Evolutionary conservation across 2,329 filamentous ascomycete genomes (phyloP).

Genomic region (Cordyceps tenuipes): DNA sequence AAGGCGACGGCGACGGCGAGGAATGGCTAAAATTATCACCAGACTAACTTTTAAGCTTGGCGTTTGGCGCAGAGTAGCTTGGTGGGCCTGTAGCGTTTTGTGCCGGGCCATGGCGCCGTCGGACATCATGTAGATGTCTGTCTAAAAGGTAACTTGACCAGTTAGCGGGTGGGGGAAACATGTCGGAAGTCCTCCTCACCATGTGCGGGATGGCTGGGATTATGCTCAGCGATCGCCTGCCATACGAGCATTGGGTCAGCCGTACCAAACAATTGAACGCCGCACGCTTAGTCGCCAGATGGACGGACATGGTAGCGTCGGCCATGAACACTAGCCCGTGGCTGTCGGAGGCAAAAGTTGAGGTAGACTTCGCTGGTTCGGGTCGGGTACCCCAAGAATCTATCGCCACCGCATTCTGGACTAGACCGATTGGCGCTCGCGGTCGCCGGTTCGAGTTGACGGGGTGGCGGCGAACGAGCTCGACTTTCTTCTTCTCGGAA

Average conservation of each 20-base stretch:
- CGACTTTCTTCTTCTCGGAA: not conserved
- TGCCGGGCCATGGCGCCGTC: not conserved
- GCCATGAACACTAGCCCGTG: not conserved
- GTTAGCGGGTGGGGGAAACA: not conserved
- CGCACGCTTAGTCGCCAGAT: not conserved
- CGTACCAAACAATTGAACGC: too few species aligned
- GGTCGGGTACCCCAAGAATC: not conserved
- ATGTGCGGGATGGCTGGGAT: not conserved
- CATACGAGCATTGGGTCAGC: not conserved
- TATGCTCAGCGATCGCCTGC: not conserved
- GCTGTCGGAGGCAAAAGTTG: not conserved
- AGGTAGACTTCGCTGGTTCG: not conserved
- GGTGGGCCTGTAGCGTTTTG: not conserved
- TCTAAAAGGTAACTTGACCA: too few species aligned
- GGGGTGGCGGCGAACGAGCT: not conserved
- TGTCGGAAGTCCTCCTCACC: not conserved
- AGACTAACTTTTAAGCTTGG: constrained; percentile 8
- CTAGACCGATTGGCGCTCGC: not conserved
- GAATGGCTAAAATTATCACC: not conserved
- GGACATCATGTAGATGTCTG: not conserved
- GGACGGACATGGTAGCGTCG: not conserved
- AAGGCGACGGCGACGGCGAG: not conserved
- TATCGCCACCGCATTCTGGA: not conserved
- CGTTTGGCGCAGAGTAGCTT: not conserved
- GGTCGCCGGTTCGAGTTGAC: not conserved